These are phyloP conservation scores for Podila epigama DNA, from an alignment of 192 early-diverging fungal genomes.

Conservation along the genomic window DNA sequence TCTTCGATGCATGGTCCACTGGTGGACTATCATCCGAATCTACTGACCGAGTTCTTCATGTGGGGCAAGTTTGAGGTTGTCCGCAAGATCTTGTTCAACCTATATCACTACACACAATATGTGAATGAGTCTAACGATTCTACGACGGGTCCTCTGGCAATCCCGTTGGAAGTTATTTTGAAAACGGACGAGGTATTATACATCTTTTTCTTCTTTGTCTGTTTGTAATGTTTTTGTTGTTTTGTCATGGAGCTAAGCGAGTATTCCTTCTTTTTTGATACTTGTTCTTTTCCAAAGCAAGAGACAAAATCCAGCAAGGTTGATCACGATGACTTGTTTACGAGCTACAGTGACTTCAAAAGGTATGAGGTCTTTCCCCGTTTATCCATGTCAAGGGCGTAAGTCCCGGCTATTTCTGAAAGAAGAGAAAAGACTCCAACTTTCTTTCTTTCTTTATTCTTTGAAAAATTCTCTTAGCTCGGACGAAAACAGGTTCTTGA, in stretches of 20 bases:
- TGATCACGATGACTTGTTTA: slow-evolving; percentile 65
- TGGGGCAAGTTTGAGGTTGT: slow-evolving; percentile 78
- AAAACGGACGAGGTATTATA: slow-evolving; percentile 56
- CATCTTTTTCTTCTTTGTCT: not conserved
- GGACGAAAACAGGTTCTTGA: slow-evolving; percentile 43
- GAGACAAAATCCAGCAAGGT: slow-evolving; percentile 48
- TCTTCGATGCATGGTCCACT: slow-evolving; percentile 66
- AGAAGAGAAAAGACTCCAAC: no score
- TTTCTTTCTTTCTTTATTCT: no score
- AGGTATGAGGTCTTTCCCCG: slow-evolving; percentile 9
- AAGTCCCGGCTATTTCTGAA: no score
- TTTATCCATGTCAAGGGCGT: no score
- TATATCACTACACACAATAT: slow-evolving; percentile 70
- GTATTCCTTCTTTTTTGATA: not conserved
- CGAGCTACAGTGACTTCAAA: slow-evolving; percentile 53
- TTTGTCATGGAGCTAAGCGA: not conserved
- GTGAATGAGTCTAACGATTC: slow-evolving; percentile 57
- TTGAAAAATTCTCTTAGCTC: not conserved
- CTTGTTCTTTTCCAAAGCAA: slow-evolving; percentile 5
- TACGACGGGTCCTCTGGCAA: slow-evolving; percentile 61
- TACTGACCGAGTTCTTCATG: slow-evolving; percentile 73
- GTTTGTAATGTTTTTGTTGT: not conserved
- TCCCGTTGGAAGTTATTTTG: slow-evolving; percentile 69
- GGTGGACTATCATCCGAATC: slow-evolving; percentile 76
- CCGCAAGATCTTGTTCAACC: slow-evolving; percentile 63